Evolutionary conservation across 225 moss, liverwort and hornwort species (phyloP), one percentile per base, ranked within the genome.

Genomic region (Takakia lepidozioides): DNA sequence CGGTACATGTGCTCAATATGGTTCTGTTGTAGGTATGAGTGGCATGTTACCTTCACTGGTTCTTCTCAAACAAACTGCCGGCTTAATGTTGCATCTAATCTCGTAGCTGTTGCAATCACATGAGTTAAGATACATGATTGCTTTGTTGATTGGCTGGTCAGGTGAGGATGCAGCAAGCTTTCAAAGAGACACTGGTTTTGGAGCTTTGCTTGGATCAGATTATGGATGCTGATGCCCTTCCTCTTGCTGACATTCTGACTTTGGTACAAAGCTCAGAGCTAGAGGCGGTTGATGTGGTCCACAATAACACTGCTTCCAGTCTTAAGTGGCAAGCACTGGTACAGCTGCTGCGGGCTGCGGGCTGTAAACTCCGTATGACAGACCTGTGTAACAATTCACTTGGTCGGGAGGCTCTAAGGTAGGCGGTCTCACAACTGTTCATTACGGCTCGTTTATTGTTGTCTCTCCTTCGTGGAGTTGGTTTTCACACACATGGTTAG

Each of bases 381-480:
- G 86, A 83, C 39, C 68, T 83, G 18, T 73, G 76, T 63, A 63
- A 83, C 62, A 73, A 43, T 56, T 42, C 51, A 29, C 64, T 83
- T 51, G 69, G 73, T 39, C 73, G 80, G 56, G 76, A 76, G 50
- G 76, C 80, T 62, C 58, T 71, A 54, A 87, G 83, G 83, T 86
- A 72, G 19, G 32, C n/a, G n/a, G n/a, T n/a, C n/a, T n/a, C n/a
- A n/a, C n/a, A n/a, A n/a, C n/a, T n/a, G n/a, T n/a, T n/a, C n/a
- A n/a, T n/a, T n/a, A n/a, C n/a, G n/a, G n/a, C n/a, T n/a, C n/a
- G n/a, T n/a, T n/a, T n/a, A n/a, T n/a, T n/a, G n/a, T n/a, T n/a
- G n/a, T n/a, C n/a, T n/a, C n/a, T n/a, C n/a, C n/a, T n/a, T n/a
- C n/a, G n/a, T n/a, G n/a, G n/a, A n/a, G n/a, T n/a, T n/a, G n/a